phyloP scores from a whole-genome alignment of 495 filamentous ascomycete genomes.

The Xanthoparmelia taractica region DNA sequence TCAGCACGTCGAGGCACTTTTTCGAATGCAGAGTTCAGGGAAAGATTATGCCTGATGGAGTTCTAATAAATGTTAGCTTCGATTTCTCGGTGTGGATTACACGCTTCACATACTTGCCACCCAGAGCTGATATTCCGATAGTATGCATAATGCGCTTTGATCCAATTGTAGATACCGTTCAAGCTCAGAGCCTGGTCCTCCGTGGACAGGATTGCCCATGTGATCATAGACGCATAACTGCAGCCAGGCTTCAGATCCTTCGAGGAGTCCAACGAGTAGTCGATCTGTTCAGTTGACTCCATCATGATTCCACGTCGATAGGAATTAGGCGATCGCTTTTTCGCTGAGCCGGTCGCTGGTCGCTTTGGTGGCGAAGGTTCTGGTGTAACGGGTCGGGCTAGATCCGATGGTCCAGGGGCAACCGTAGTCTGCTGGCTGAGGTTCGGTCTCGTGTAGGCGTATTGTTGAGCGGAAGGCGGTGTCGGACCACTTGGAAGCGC shows the following conservation, averaged over 20 bases:
- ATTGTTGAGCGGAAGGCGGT: slow-evolving; percentile 28
- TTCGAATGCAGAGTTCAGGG: slow-evolving; percentile 83
- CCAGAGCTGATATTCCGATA: slow-evolving; percentile 75
- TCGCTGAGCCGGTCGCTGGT: slow-evolving; percentile 29
- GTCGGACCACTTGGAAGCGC: slow-evolving; percentile 11
- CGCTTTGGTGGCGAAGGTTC: slow-evolving; percentile 20
- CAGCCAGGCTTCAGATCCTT: slow-evolving; percentile 89
- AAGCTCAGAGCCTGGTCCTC: slow-evolving; percentile 80
- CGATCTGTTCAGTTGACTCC: slow-evolving; percentile 69
- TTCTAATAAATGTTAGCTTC: slow-evolving; percentile 50
- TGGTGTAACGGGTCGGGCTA: slow-evolving; percentile 58
- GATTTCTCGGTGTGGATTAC: slow-evolving; percentile 1
- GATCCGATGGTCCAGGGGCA: slow-evolving; percentile 61
- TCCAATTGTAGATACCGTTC: slow-evolving; percentile 84
- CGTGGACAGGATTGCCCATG: slow-evolving; percentile 81
- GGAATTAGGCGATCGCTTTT: slow-evolving; percentile 47
- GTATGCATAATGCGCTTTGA: slow-evolving; percentile 80
- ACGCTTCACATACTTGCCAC: slow-evolving; percentile 62
- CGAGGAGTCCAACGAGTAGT: slow-evolving; percentile 73
- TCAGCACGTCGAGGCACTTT: slow-evolving; percentile 87
- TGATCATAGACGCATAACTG: slow-evolving; percentile 96
- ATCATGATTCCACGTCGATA: slow-evolving; percentile 62
- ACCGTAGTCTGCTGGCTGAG: slow-evolving; percentile 46
- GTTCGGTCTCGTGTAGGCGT: slow-evolving; percentile 19
- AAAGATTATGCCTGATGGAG: slow-evolving; percentile 92